phyloP scores from a whole-genome alignment of 2,329 filamentous ascomycete genomes.

The Cadophora sp. region DNA sequence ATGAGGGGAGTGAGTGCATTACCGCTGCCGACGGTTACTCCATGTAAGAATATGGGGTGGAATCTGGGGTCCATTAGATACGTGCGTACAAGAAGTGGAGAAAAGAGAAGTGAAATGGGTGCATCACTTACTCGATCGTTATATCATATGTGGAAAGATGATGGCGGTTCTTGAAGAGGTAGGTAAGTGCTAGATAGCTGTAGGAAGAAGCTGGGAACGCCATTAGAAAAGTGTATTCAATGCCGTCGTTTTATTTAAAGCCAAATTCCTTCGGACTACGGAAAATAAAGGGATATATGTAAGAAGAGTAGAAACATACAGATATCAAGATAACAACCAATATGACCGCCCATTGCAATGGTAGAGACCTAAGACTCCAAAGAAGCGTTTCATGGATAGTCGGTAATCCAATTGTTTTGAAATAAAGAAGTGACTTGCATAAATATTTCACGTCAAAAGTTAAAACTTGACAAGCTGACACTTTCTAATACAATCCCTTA shows the following conservation, averaged over 20 bases:
- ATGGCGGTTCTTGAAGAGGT: slow-evolving; percentile 55
- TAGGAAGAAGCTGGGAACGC: slow-evolving; percentile 65
- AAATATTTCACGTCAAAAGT: no score
- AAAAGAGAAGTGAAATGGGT: not conserved
- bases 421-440: no score
- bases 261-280: no score
- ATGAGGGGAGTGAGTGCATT: slow-evolving; percentile 43
- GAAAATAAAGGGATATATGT: not conserved
- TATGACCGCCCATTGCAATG: slow-evolving; percentile 51
- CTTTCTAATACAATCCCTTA: no score
- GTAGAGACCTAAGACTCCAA: no score
- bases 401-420: no score
- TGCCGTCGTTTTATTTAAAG: no score
- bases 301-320: slow-evolving; percentile 51
- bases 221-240: no score
- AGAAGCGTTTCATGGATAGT: no score
- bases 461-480: no score
- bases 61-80: slow-evolving; percentile 55
- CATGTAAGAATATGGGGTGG: slow-evolving; percentile 75
- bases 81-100: not conserved
- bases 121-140: slow-evolving; percentile 65
- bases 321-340: slow-evolving; percentile 72
- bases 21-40: slow-evolving; percentile 65
- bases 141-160: slow-evolving; percentile 63
- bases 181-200: slow-evolving; percentile 67